phyloP scores from a whole-genome alignment of 345 rosid genomes.

The Abelmoschus esculentus region DNA sequence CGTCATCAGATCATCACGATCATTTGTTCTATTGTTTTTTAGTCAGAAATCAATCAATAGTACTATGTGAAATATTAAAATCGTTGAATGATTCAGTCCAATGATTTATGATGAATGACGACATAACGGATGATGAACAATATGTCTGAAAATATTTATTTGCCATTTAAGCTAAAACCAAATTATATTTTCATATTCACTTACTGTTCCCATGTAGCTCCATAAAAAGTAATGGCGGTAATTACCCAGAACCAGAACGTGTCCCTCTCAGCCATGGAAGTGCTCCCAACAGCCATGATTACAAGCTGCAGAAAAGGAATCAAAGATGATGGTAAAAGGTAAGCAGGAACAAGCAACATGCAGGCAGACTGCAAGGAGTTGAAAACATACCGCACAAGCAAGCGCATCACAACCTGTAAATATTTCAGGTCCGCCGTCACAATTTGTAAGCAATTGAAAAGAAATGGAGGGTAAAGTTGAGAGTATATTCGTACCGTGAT shows the following conservation, averaged over 20 bases:
- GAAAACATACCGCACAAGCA: constrained; percentile 80
- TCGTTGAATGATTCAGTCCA: too few species aligned
- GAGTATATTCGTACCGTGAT: constrained; percentile 49
- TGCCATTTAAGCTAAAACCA: too few species aligned
- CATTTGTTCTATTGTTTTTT: too few species aligned
- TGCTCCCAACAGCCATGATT: constrained; percentile 80
- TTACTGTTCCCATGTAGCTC: constrained; percentile 97
- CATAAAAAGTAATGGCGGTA: constrained; percentile 84
- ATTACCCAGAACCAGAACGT: constrained; percentile 94
- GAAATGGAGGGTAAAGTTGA: constrained; percentile 5
- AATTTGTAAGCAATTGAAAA: neutral
- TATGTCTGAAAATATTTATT: too few species aligned
- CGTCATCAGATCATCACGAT: too few species aligned
- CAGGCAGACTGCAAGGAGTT: too few species aligned
- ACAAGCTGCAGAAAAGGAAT: constrained; percentile 49
- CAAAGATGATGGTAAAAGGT: neutral
- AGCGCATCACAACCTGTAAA: constrained; percentile 97
- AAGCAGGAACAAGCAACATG: too few species aligned
- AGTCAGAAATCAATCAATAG: too few species aligned
- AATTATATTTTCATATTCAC: constrained; percentile 17
- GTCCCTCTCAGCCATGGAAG: constrained; percentile 86
- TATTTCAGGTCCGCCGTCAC: constrained; percentile 14
- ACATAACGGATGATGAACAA: too few species aligned
- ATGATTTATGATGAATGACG: too few species aligned
- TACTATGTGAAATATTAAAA: too few species aligned